These are phyloP conservation scores for Aspergillus fijiensis DNA, from an alignment of 2,329 filamentous ascomycete species.

Conservation along the genomic window DNA sequence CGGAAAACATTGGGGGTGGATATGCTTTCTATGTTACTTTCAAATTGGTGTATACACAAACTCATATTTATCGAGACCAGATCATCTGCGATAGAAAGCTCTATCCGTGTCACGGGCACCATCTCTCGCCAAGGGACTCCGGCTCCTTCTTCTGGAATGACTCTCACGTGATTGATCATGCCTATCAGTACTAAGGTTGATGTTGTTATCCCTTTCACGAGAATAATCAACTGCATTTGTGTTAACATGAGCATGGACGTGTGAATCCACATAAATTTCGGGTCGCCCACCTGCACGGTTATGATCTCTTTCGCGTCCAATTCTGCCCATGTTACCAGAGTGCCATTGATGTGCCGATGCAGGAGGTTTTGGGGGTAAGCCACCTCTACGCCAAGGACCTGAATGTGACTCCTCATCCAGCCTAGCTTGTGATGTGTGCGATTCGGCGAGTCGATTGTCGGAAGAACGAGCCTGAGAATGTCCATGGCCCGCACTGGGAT, in stretches of 20 bases:
- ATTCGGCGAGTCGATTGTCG: conserved; percentile 26
- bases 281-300: conserved; percentile 24
- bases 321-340: conserved; percentile 25
- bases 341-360: conserved; percentile 32
- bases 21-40: neutral
- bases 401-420: conserved; percentile 24
- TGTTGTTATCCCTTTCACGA: conserved; percentile 24
- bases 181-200: conserved; percentile 24
- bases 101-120: conserved; percentile 23
- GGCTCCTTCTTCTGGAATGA: conserved; percentile 32
- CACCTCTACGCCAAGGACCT: conserved; percentile 28
- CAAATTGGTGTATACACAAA: neutral
- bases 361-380: conserved; percentile 41
- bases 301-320: conserved; percentile 33
- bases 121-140: conserved; percentile 34
- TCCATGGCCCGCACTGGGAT: conserved; percentile 24
- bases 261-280: conserved; percentile 36
- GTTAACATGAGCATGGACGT: conserved; percentile 35
- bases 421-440: conserved; percentile 18
- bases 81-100: conserved; percentile 25
- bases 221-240: conserved; percentile 21
- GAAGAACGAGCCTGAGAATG: conserved; percentile 26
- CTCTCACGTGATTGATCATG: conserved; percentile 33
- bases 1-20: neutral
- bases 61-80: neutral